Evolutionary conservation across 2,329 filamentous ascomycete genomes (phyloP), one percentile per base, ranked within the genome.

Genomic region (Colletotrichum somersetense): DNA sequence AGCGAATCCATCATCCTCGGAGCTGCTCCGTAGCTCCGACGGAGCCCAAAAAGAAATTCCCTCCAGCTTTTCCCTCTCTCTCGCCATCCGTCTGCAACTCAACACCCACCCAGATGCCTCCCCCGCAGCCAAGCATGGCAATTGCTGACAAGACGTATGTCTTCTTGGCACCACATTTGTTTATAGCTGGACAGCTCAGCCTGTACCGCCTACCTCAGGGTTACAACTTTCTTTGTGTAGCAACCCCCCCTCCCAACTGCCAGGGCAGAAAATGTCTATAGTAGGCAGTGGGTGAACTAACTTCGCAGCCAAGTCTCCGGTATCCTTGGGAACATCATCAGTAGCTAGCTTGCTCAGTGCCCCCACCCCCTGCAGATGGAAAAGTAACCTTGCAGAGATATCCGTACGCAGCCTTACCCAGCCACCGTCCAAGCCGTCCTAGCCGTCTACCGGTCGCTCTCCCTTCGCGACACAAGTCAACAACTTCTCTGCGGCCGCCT

Each of bases 371-470:
- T 40, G 23, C 42, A 26, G 26, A 48, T 46, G 57, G 42, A 16
- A 46, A 44, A 46, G 57, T 48, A 23, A 35, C 44, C 26, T 50
- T 23, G 23, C 30, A 62, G n/a, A 69, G 53, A 48, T 63, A 64
- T 65, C 69, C 65, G 58, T 68, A 59, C 65, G 58, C 64, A 72
- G 65, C 65, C 42, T 44, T 44, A 18, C 16, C 42, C 1, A 20
- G 42, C 18, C 18, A n/a, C 44, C 68, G 12, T 52, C 23, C 23
- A 1, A 52, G 52, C 50, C 6, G 64, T 63, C 58, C n/a, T 68
- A 63, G 57, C 64, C 69, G 58, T 64, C 52, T 44, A 38, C 30
- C 14, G 46, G n/a, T 20, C 44, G n/a, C 42, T 38, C 56, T 46
- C n/a, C 57, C 56, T 33, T 35, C 42, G 57, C 52, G 40, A n/a